Percentiles rank a stretch among this genome's conserved stretches.
phyloP scores from a whole-genome alignment of 305 asterid species.

The Fraxinus xanthoxyloides region DNA sequence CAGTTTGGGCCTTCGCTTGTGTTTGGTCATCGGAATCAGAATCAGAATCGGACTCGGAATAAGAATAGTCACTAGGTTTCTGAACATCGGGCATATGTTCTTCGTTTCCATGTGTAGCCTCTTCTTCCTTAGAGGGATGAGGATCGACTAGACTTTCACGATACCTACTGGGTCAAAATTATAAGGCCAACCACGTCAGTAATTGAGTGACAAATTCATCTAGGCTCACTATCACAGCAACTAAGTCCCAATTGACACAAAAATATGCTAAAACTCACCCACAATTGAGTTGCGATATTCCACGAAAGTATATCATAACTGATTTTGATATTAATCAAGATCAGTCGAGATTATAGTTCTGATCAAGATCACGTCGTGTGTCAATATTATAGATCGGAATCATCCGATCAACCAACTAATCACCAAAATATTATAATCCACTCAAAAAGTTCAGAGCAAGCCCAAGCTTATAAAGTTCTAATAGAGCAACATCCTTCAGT shows the following conservation, averaged over 20 bases:
- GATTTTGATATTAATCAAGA: background rate
- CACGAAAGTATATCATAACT: background rate
- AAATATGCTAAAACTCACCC: background rate
- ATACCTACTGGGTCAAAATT: too few species aligned
- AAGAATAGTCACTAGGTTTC: slow-evolving; percentile 37
- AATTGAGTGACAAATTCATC: background rate
- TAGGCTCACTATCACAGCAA: background rate
- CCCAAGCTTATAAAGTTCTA: background rate
- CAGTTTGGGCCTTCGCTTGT: slow-evolving; percentile 52
- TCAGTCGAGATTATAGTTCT: background rate
- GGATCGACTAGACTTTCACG: slow-evolving; percentile 24
- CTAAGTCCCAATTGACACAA: background rate
- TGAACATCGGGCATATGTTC: slow-evolving; percentile 56
- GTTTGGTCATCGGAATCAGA: slow-evolving; percentile 71
- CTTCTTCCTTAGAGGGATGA: slow-evolving; percentile 4
- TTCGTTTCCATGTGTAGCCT: slow-evolving; percentile 17
- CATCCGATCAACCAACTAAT: background rate
- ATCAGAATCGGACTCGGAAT: too few species aligned
- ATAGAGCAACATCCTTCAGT: background rate
- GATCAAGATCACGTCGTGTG: too few species aligned
- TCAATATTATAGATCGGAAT: too few species aligned
- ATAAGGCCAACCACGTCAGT: too few species aligned
- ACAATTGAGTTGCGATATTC: too few species aligned
- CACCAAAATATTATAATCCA: background rate
- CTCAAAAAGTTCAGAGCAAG: background rate